Percentiles rank a stretch among this genome's conserved stretches.
Conservation (phyloP, 2,329 filamentous ascomycete genomes). For the Teratosphaeria gauchensis region DNA sequence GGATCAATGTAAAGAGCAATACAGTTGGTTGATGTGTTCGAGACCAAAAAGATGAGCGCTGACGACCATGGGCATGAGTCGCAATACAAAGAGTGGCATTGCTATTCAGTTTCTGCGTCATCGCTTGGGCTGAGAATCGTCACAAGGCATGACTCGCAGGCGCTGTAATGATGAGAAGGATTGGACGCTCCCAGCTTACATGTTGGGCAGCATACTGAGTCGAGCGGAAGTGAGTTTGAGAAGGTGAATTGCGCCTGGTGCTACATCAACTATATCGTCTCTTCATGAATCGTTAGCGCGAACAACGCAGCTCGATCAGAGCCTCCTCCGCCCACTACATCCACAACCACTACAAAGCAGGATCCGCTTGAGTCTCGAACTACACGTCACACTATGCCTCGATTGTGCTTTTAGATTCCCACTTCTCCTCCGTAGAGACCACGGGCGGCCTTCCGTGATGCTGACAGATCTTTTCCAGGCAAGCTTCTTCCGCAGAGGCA, state of each 20-base stretch:
- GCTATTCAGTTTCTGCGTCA: not conserved
- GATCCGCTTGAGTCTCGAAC: not conserved
- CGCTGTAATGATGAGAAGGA: not conserved
- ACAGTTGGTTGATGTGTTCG: not conserved
- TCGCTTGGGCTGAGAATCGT: not conserved
- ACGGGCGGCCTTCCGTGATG: not conserved
- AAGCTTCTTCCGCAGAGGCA: constrained; percentile 15
- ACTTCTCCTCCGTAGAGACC: not conserved
- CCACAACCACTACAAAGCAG: not conserved
- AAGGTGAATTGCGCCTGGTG: not conserved
- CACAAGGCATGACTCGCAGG: not conserved
- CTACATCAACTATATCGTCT: not conserved
- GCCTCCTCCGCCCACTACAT: not conserved
- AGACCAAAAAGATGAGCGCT: not conserved
- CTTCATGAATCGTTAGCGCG: not conserved
- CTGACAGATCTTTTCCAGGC: constrained; percentile 9
- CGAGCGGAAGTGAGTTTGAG: too few species aligned
- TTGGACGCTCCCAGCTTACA: not conserved
- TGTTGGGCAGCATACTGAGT: too few species aligned
- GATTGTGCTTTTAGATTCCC: not conserved
- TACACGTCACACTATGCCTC: not conserved
- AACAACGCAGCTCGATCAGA: not conserved
- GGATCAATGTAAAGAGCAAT: too few species aligned
- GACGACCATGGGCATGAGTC: not conserved
- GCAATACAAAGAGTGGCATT: not conserved